Base-by-base conservation (phyloP, 2,329 filamentous ascomycete species). In the Cladophialophora exuberans region DNA sequence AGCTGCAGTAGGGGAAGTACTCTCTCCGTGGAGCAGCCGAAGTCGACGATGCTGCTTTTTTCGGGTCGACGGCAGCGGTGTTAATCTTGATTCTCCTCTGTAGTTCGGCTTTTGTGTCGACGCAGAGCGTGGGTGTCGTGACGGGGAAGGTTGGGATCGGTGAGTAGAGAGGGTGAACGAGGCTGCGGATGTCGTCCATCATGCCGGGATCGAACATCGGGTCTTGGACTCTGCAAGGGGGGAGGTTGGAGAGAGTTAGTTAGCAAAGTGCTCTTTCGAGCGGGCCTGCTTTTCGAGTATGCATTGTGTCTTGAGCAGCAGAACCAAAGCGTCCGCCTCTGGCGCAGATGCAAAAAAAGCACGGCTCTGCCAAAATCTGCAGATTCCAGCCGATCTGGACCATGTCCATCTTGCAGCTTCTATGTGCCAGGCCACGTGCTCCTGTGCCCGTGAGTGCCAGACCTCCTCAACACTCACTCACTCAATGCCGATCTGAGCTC, bases 131-230 rank as follows among this genome's bases (percentile, higher is more conserved):
- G 23, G 31, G n/a, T 13, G 46, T 33, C 9, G 17, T 20, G 10
- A 39, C 11, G n/a, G 46, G 46, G 46, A 49, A 49, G 23, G 17
- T 49, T 6, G 39, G 41, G 1, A 60, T 36, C 1, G 41, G n/a
- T 6, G 57, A 57, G 51, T 57, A 54, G 9, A 57, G 5, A 2
- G 51, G 45, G 36, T 60, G 47, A 6, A 55, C 41, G 6, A 44
- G 38, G 4, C 28, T 18, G 41, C 57, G 54, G 33, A 57, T 49
- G 13, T 60, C 39, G 7, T 55, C 44, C n/a, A 60, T 50, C 28
- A 52, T 38, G 13, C 9, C 18, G 9, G 22, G 6, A 30, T 45
- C 30, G 13, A 46, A 54, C 15, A 7, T 15, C 4, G 22, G 28
- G 28, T 25, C 39, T 17, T 38, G 17, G 9, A 31, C 30, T n/a